Percentiles rank a stretch among this genome's conserved stretches.
Conservation (phyloP, 306 rosid genomes). For the Sicyos edulis region DNA sequence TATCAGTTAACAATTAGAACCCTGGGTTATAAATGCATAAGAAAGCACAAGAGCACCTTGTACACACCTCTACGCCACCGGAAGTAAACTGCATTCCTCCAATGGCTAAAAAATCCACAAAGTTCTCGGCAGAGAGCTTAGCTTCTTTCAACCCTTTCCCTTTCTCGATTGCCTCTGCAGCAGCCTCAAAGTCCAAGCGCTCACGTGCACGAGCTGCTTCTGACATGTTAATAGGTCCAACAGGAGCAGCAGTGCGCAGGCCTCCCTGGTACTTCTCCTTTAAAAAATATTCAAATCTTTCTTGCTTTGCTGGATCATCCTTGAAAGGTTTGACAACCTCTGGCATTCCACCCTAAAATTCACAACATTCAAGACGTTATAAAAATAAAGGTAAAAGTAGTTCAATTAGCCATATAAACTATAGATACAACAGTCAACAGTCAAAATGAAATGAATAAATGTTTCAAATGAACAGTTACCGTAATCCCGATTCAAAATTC, state of each 20-base stretch:
- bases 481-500: neutral
- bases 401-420: neutral
- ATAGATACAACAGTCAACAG: neutral
- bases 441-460: neutral
- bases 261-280: conserved; percentile 91
- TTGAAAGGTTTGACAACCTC: conserved; percentile 71
- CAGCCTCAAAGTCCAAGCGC: conserved; percentile 90
- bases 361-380: neutral
- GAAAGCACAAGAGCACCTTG: conserved; percentile 25
- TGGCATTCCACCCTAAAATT: conserved; percentile 42
- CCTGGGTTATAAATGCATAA: conserved; percentile 24
- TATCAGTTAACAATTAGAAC: conserved; percentile 28
- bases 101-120: conserved; percentile 48
- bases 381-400: conserved; percentile 18
- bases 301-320: conserved; percentile 83
- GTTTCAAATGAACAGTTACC: neutral
- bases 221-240: conserved; percentile 72
- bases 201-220: conserved; percentile 95
- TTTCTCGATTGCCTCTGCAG: conserved; percentile 81
- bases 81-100: conserved; percentile 78
- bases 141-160: conserved; percentile 48
- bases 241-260: conserved; percentile 61
- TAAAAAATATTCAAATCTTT: conserved; percentile 81
- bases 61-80: conserved; percentile 69
- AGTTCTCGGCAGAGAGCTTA: conserved; percentile 41